phyloP scores from a whole-genome alignment of 2,329 filamentous ascomycete genomes.

The Aspergillus japonicus region DNA sequence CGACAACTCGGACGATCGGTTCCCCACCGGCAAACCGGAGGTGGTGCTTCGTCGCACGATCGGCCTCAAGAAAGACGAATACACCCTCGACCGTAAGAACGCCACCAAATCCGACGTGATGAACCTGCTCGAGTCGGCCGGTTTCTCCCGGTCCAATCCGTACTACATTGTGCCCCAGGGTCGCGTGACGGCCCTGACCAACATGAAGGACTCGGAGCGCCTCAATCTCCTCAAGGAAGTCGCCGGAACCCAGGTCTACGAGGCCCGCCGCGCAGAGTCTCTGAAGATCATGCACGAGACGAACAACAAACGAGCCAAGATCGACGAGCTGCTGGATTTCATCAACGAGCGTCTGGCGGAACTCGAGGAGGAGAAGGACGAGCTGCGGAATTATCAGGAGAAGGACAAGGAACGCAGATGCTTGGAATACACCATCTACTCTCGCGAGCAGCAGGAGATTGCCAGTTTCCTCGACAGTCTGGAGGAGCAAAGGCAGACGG shows the following conservation, averaged over 20 bases:
- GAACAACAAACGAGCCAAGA: constrained; percentile 89
- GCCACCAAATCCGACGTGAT: constrained; percentile 92
- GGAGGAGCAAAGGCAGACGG: constrained; percentile 76
- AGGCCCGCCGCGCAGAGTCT: constrained; percentile 84
- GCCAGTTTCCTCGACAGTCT: constrained; percentile 75
- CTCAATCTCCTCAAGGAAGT: constrained; percentile 92
- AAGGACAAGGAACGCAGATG: constrained; percentile 90
- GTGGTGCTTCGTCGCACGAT: constrained; percentile 90
- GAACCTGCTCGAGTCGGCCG: constrained; percentile 91
- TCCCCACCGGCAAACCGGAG: constrained; percentile 88
- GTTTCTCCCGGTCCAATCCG: constrained; percentile 94
- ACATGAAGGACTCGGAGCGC: constrained; percentile 96
- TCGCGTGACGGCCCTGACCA: constrained; percentile 90
- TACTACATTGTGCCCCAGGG: constrained; percentile 99
- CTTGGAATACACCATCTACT: constrained; percentile 91
- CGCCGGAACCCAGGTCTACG: constrained; percentile 96
- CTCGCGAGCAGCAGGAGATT: constrained; percentile 80
- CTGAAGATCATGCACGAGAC: constrained; percentile 97
- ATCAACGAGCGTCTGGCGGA: constrained; percentile 88
- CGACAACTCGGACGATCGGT: constrained; percentile 94
- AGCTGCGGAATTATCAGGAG: constrained; percentile 88
- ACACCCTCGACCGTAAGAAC: constrained; percentile 94
- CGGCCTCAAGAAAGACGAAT: constrained; percentile 97
- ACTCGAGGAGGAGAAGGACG: constrained; percentile 95
- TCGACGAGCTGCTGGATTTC: constrained; percentile 86